These are phyloP conservation scores for Calonectria henricotiae DNA, from an alignment of 2,329 filamentous ascomycete genomes.

Conservation along the genomic window DNA sequence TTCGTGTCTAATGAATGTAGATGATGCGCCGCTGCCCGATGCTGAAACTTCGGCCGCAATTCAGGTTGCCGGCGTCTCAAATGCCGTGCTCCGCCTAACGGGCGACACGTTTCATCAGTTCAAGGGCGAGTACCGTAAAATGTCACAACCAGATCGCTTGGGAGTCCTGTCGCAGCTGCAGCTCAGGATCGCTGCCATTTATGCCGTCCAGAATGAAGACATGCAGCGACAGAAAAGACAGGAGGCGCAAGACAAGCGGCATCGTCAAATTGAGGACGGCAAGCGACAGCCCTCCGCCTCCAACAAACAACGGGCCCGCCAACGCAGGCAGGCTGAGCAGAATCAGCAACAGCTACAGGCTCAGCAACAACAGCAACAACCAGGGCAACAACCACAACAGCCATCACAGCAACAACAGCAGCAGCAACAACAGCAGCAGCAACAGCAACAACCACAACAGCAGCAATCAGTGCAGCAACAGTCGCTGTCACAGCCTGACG, in stretches of 20 bases:
- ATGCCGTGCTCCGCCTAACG: conserved; percentile 59
- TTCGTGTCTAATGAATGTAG: conserved; percentile 41
- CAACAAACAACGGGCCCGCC: conserved; percentile 50
- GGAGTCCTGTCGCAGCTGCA: conserved; percentile 61
- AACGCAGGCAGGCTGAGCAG: conserved; percentile 51
- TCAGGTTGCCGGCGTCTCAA: conserved; percentile 61
- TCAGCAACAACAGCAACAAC: conserved; percentile 50
- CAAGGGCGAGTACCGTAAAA: conserved; percentile 63
- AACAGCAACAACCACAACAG: conserved; percentile 49
- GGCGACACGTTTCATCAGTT: conserved; percentile 64
- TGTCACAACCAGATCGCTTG: conserved; percentile 61
- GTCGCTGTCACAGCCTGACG: conserved; percentile 47
- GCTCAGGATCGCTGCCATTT: conserved; percentile 63
- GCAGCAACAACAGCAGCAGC: conserved; percentile 47
- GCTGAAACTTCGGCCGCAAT: conserved; percentile 59
- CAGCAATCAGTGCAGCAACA: conserved; percentile 51
- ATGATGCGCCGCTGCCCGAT: conserved; percentile 56
- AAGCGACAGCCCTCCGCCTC: conserved; percentile 48
- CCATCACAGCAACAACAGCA: conserved; percentile 51
- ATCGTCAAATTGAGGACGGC: conserved; percentile 59
- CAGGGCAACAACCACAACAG: conserved; percentile 47
- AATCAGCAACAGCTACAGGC: conserved; percentile 49
- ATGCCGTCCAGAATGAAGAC: conserved; percentile 64
- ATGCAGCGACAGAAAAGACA: conserved; percentile 60
- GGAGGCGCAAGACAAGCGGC: conserved; percentile 59